These are phyloP conservation scores for Aspergillus ellipticus DNA, from an alignment of 495 filamentous ascomycete genomes.

Conservation along the genomic window DNA sequence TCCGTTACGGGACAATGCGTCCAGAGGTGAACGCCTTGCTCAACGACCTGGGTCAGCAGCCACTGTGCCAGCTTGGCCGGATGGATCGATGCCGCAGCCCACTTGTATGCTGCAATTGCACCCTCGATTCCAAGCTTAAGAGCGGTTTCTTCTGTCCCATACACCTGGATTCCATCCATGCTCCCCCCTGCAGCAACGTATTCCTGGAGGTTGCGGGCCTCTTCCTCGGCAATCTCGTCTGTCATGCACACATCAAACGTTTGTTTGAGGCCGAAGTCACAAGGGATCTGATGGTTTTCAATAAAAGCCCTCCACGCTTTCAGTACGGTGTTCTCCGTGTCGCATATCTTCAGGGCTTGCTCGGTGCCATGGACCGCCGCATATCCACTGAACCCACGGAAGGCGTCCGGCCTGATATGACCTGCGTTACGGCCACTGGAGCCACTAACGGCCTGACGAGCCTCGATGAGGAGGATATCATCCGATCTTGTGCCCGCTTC, in stretches of 20 bases:
- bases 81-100: slow-evolving; percentile 30
- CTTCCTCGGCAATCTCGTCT: slow-evolving; percentile 24
- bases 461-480: no score
- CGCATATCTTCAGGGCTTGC: slow-evolving; percentile 29
- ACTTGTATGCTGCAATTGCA: slow-evolving; percentile 31
- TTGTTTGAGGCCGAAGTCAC: no score
- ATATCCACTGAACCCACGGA: slow-evolving; percentile 32
- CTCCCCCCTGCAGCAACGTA: slow-evolving; percentile 27
- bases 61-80: slow-evolving; percentile 31
- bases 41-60: slow-evolving; percentile 20
- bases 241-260: slow-evolving; percentile 33
- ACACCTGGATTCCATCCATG: slow-evolving; percentile 23
- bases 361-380: slow-evolving; percentile 26
- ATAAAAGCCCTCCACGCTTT: no score
- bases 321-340: slow-evolving; percentile 26
- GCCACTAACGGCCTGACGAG: slow-evolving; percentile 15
- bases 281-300: no score
- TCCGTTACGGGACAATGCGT: slow-evolving; percentile 27
- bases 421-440: slow-evolving; percentile 32
- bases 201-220: slow-evolving; percentile 23
- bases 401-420: slow-evolving; percentile 33
- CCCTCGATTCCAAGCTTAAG: slow-evolving; percentile 12
- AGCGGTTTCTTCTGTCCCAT: slow-evolving; percentile 11
- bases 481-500: no score
- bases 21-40: slow-evolving; percentile 19